These are phyloP conservation scores for Linderina pennispora DNA, from an alignment of 192 early-diverging fungal genomes.

Conservation along the genomic window DNA sequence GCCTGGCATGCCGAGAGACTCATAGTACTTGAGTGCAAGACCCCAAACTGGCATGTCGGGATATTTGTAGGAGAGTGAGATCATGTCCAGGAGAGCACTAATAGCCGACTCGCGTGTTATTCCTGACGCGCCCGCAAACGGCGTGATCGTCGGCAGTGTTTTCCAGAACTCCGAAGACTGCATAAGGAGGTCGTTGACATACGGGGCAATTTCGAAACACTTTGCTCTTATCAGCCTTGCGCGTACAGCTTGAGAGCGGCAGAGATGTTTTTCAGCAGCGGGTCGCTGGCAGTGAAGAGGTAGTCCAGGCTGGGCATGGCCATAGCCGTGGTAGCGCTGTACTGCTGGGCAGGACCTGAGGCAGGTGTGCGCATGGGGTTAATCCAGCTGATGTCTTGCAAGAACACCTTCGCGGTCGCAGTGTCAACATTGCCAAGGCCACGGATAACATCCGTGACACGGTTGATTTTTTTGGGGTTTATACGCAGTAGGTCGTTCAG, in stretches of 20 bases:
- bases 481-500: conserved; percentile 12
- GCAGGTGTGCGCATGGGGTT: no score
- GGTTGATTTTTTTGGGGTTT: conserved; percentile 6
- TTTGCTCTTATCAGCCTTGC: not conserved
- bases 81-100: conserved; percentile 6
- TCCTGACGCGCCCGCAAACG: no score
- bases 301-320: conserved; percentile 24
- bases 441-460: conserved; percentile 8
- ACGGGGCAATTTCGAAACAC: no score
- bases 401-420: conserved; percentile 2
- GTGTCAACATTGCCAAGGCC: conserved; percentile 4
- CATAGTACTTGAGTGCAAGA: conserved; percentile 20
- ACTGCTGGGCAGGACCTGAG: no score
- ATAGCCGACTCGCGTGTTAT: no score
- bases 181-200: no score
- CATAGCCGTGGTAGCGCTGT: not conserved
- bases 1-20: conserved; percentile 28
- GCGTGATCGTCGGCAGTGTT: no score
- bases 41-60: conserved; percentile 23
- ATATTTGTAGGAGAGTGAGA: conserved; percentile 19
- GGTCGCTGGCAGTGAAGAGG: conserved; percentile 17
- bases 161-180: no score
- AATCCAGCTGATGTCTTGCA: conserved; percentile 25
- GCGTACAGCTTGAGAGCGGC: conserved; percentile 2
- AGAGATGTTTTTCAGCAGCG: conserved; percentile 6